Evolutionary conservation across 495 filamentous ascomycete genomes (phyloP), one percentile per base, ranked within the genome.

Genomic region (Chaetomium tenue): DNA sequence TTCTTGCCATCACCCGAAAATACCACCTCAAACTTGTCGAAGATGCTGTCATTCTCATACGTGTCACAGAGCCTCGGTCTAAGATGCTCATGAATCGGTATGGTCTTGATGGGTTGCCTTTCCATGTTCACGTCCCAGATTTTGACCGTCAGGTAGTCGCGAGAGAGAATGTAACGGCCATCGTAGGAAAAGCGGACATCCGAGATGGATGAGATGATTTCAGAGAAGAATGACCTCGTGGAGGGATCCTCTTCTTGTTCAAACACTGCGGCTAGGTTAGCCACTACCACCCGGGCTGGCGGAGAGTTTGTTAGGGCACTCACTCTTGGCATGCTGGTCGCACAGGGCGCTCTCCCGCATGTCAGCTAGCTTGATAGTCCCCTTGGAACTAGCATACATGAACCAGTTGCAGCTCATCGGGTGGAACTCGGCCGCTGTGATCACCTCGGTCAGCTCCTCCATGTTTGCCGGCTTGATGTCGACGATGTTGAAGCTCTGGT

Each of bases 71-170:
- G 84, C 46, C 93, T 87, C 5, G 94, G 94, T 57, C 94, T 87
- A 26, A 98, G 86, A 71, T 98, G 94, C 71, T 98, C 94, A 75
- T 98, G 94, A 65, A 98, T 98, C 7, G 94, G 94, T 66, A 98
- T 98, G 15, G 95, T 98, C 83, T 98, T 98, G 64, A 98, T 85
- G 0, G 94, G 94, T 65, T 94, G 91, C 37, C 91, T 85, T 77
- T 98, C 94, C 94, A 97, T 98, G 76, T 93, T 95, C 68, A 98
- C 92, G 74, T 98, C 94, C 94, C 94, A 98, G 69, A 98, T 98
- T 82, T 98, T 98, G 71, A 98, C 94, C 1, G 94, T 98, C 64
- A 98, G 81, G 76, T 98, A 98, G 76, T 98, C 94, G 61, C 94
- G 89, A 7, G 94, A 98, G 40, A 98, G 87, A 66, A 98, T 98